These are phyloP conservation scores for Myriosclerotinia scirpicola DNA, from an alignment of 2,329 filamentous ascomycete species.

Conservation along the genomic window DNA sequence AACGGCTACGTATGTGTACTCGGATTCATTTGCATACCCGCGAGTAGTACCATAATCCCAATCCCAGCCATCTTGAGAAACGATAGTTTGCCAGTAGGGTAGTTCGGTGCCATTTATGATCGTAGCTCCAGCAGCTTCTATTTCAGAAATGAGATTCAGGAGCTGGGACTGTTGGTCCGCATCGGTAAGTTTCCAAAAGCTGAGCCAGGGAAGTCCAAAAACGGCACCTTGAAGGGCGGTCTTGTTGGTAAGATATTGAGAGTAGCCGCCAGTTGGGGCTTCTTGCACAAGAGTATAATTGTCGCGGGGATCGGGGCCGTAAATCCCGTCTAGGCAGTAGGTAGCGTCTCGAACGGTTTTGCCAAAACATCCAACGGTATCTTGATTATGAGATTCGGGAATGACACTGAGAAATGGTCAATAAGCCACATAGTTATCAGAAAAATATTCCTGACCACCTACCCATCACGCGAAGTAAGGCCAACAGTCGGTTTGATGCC, in stretches of 20 bases:
- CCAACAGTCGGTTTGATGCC: constrained; percentile 77
- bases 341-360: constrained; percentile 68
- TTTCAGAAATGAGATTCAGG: constrained; percentile 50
- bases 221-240: constrained; percentile 56
- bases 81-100: constrained; percentile 58
- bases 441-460: constrained; percentile 14
- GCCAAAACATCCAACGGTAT: constrained; percentile 67
- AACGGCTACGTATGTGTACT: constrained; percentile 71
- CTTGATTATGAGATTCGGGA: constrained; percentile 66
- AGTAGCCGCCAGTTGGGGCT: constrained; percentile 56
- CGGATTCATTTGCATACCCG: constrained; percentile 68
- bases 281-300: constrained; percentile 63
- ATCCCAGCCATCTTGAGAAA: constrained; percentile 69
- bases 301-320: constrained; percentile 61
- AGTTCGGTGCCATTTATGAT: constrained; percentile 71
- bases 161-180: constrained; percentile 56
- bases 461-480: constrained; percentile 61
- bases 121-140: constrained; percentile 62
- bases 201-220: constrained; percentile 71
- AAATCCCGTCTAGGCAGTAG: constrained; percentile 66
- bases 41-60: constrained; percentile 67
- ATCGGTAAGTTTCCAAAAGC: constrained; percentile 66
- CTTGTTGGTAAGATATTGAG: constrained; percentile 43
- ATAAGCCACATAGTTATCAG: not conserved
- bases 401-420: constrained; percentile 52